These are phyloP conservation scores for Entophlyctis helioformis DNA, from an alignment of 192 early-diverging fungal species.

Conservation along the genomic window DNA sequence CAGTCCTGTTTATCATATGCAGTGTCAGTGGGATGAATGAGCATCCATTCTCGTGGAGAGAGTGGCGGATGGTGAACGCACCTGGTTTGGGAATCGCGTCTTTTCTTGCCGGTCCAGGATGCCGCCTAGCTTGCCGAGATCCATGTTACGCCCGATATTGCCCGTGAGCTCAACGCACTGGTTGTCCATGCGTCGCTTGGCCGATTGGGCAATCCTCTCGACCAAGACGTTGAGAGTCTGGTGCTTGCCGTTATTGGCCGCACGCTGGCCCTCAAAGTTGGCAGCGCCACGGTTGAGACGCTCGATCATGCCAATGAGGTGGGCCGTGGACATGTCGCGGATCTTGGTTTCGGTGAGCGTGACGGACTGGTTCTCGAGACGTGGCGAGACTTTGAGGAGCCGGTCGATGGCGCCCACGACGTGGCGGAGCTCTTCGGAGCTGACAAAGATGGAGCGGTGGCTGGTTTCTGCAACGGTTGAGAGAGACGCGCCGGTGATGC, in stretches of 20 bases:
- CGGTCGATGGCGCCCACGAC: conserved; percentile 23
- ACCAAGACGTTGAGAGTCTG: conserved; percentile 12
- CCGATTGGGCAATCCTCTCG: conserved; percentile 16
- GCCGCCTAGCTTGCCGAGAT: conserved; percentile 10
- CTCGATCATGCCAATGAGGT: conserved; percentile 15
- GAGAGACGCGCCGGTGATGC: no score
- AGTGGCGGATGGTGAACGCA: no score
- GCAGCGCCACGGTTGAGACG: conserved; percentile 18
- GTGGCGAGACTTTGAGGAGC: conserved; percentile 15
- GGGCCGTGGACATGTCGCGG: conserved; percentile 21
- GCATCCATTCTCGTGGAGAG: no score
- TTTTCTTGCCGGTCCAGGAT: conserved; percentile 16
- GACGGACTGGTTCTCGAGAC: conserved; percentile 18
- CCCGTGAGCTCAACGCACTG: conserved; percentile 14
- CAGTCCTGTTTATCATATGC: no score
- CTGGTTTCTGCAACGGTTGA: no score
- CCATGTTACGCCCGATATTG: conserved; percentile 10
- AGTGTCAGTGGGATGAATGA: no score
- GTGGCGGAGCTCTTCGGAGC: conserved; percentile 9
- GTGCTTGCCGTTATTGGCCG: background rate
- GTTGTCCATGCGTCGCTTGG: conserved; percentile 19
- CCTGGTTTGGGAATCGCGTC: conserved; percentile 21
- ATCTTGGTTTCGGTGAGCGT: conserved; percentile 14
- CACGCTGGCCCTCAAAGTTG: conserved; percentile 12
- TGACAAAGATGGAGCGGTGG: no score